Conservation (phyloP, 2,329 filamentous ascomycete species). For the Colletotrichum caudatum region DNA sequence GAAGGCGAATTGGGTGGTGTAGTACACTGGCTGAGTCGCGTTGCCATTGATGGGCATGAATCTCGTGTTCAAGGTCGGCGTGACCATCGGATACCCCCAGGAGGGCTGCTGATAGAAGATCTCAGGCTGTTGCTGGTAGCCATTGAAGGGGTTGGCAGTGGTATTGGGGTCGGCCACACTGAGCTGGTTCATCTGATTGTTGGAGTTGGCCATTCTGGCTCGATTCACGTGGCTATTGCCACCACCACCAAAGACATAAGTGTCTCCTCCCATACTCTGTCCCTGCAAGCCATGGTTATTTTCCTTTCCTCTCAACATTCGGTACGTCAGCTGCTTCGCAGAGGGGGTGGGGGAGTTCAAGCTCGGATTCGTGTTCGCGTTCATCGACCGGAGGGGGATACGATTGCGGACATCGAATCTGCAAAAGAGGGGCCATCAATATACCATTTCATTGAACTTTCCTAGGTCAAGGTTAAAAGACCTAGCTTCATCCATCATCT, state of each 20-base stretch:
- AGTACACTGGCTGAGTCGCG: neutral
- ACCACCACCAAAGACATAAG: conserved; percentile 43
- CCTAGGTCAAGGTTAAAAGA: conserved; percentile 17
- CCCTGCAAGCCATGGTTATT: conserved; percentile 47
- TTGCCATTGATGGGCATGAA: conserved; percentile 27
- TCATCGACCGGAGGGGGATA: conserved; percentile 52
- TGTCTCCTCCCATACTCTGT: conserved; percentile 40
- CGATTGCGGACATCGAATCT: conserved; percentile 51
- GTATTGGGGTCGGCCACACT: conserved; percentile 15
- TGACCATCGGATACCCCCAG: conserved; percentile 4
- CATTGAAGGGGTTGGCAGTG: conserved; percentile 18
- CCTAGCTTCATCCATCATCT: conserved; percentile 29
- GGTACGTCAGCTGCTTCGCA: conserved; percentile 45
- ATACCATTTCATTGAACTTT: conserved; percentile 25
- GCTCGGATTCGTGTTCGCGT: conserved; percentile 53
- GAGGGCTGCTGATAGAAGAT: conserved; percentile 2
- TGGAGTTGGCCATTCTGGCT: conserved; percentile 14
- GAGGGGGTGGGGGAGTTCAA: conserved; percentile 45
- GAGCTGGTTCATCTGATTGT: conserved; percentile 23
- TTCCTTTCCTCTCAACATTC: conserved; percentile 48
- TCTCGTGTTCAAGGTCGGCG: neutral
- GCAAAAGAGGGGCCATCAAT: conserved; percentile 43
- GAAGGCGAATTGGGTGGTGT: conserved; percentile 7
- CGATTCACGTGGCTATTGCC: conserved; percentile 21
- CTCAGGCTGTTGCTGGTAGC: conserved; percentile 1